A percentile compares a stretch with the other conserved stretches of the same genome.
Conservation (phyloP, 768 basidiomycete genomes). For the Gloeostereum incarnatum region DNA sequence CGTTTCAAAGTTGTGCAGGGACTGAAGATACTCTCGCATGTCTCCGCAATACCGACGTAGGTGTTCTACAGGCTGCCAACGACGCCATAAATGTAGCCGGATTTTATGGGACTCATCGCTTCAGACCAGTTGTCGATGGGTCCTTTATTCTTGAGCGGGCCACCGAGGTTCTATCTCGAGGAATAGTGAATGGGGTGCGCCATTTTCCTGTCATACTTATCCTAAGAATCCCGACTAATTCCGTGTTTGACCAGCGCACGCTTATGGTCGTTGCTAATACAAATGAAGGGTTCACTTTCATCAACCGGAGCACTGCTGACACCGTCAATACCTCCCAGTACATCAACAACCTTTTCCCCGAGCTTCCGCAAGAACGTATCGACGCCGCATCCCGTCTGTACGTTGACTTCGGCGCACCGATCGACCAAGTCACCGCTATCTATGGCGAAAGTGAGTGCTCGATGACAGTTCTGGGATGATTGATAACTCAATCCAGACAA, state of each 20-base stretch:
- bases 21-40: constrained; percentile 9
- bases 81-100: constrained; percentile 13
- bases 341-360: constrained; percentile 15
- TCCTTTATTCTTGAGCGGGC: constrained; percentile 22
- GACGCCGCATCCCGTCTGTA: constrained; percentile 10
- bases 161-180: constrained; percentile 15
- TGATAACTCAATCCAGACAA: neutral
- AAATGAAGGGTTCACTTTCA: constrained; percentile 21
- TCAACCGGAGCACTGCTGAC: constrained; percentile 9
- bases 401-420: constrained; percentile 6
- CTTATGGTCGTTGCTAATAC: constrained; percentile 18
- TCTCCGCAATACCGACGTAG: constrained; percentile 12
- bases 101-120: constrained; percentile 20
- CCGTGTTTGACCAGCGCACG: constrained; percentile 11
- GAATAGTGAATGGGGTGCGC: constrained; percentile 23
- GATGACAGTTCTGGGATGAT: neutral
- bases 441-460: constrained; percentile 16
- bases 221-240: neutral
- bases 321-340: constrained; percentile 13
- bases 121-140: constrained; percentile 27
- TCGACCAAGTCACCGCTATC: constrained; percentile 14
- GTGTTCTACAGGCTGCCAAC: constrained; percentile 17
- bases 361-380: constrained; percentile 7
- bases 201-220: neutral
- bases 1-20: constrained; percentile 11